Evolutionary conservation across 2,329 filamentous ascomycete genomes (phyloP).

Genomic region (Balansia obtecta): DNA sequence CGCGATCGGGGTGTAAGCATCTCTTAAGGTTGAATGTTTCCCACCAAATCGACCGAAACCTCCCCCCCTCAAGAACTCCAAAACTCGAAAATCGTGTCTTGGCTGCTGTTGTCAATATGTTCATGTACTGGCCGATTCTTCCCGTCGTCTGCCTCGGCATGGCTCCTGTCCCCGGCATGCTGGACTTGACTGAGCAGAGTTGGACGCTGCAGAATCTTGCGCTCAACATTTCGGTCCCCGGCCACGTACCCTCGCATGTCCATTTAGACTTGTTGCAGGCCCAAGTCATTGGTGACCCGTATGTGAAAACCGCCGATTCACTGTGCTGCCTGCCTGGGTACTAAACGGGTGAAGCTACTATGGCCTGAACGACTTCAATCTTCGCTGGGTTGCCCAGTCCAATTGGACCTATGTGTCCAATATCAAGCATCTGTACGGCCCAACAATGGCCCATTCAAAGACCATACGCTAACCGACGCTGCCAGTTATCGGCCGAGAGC

Average conservation of each 20-base stretch:
- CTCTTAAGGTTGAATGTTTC: no score
- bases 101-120: not conserved
- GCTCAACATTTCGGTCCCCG: slow-evolving; percentile 29
- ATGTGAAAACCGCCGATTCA: not conserved
- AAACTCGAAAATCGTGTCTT: slow-evolving; percentile 8
- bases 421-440: slow-evolving; percentile 25
- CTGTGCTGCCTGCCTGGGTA: not conserved
- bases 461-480: not conserved
- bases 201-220: slow-evolving; percentile 5
- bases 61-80: no score
- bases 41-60: no score
- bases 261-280: slow-evolving; percentile 45
- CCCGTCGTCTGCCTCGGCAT: not conserved
- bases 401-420: slow-evolving; percentile 50
- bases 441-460: not conserved
- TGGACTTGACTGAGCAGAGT: slow-evolving; percentile 5
- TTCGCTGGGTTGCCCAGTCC: slow-evolving; percentile 39
- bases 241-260: slow-evolving; percentile 42
- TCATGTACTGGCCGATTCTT: not conserved
- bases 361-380: slow-evolving; percentile 45
- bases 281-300: slow-evolving; percentile 36
- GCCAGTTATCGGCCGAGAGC: slow-evolving; percentile 13
- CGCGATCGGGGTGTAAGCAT: no score
- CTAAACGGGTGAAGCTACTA: slow-evolving; percentile 24
- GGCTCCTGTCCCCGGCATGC: not conserved